Base-by-base conservation (phyloP, 768 basidiomycete species). In the Pisolithus orientalis region DNA sequence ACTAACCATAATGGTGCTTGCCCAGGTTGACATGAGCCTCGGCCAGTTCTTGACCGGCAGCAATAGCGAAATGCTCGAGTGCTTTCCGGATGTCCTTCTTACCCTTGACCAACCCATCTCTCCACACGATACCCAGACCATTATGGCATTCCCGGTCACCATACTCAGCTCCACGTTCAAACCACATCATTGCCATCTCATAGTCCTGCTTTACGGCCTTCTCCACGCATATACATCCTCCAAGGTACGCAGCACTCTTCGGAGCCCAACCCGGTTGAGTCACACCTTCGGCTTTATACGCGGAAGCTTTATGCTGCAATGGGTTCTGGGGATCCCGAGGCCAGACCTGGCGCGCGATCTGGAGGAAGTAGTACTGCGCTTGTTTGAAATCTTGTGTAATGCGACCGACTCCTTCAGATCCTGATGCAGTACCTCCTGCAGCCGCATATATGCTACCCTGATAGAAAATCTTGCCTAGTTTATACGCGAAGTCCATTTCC, bases 381-480 rank as follows among this genome's bases (percentile, higher is more conserved):
- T 80, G 75, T 17, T 70, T 71, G 66, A 82, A 95, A 65, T 91
- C 90, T 43, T 87, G 82, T 1, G 85, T 82, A 11, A 96, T 79
- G n/a, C 83, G 83, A 7, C 91, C 92, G 27, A 93, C 92, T n/a
- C 90, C 90, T 70, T 95, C 91, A 25, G 90, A 88, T 14, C 93
- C 91, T 1, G 90, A 93, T 2, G 79, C 81, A 39, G 89, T 83
- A 9, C 95, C 94, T 3, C 92, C 92, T 13, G 76, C 67, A 9
- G 81, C 73, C 5, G 80, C 76, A 62, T 96, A 97, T 34, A 97
- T 87, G 53, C 90, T 93, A 16, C 96, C 96, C 64, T 94, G 89
- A 63, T 99, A 98, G 71, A 87, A 95, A 9, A 98, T 89, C 69
- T 91, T 87, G n/a, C 93, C 96, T 2, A 98, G 79, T 14, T 90